A percentile compares a stretch with the other conserved stretches of the same genome.
Conservation (phyloP, 495 filamentous ascomycete species). For the Staphylotrichum tortipilum region DNA sequence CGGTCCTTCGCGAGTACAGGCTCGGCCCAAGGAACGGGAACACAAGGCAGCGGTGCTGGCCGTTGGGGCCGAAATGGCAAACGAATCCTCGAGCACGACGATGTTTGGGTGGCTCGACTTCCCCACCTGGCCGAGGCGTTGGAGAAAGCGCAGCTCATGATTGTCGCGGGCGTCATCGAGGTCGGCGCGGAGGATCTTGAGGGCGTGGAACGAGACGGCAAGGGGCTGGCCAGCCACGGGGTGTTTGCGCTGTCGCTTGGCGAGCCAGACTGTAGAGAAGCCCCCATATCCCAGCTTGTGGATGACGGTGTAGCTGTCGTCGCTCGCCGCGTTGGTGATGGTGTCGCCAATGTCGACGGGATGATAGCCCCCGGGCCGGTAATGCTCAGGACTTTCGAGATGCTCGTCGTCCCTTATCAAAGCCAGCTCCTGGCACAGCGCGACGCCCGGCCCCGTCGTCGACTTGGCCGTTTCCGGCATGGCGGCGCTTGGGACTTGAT, state of each 20-base stretch:
- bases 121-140: slow-evolving; percentile 1
- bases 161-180: not conserved
- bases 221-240: not conserved
- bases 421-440: too few relatives aligned
- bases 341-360: slow-evolving; percentile 3
- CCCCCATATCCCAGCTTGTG: slow-evolving; percentile 1
- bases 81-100: slow-evolving; percentile 2
- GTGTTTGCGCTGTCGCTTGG: not conserved
- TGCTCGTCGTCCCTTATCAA: too few relatives aligned
- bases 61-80: slow-evolving; percentile 3
- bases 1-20: not conserved
- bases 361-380: slow-evolving; percentile 2
- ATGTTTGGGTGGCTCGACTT: slow-evolving; percentile 1
- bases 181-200: not conserved
- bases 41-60: not conserved
- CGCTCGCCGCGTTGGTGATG: not conserved
- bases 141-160: not conserved
- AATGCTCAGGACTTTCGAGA: too few relatives aligned
- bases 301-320: not conserved
- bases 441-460: too few relatives aligned
- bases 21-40: not conserved
- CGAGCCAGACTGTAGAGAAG: slow-evolving; percentile 1
- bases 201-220: slow-evolving; percentile 1
- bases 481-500: too few relatives aligned
- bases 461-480: too few relatives aligned